A percentile compares a stretch with the other conserved stretches of the same genome.
phyloP scores from a whole-genome alignment of 2,329 filamentous ascomycete genomes.

The Aurifilum marmelostoma region DNA sequence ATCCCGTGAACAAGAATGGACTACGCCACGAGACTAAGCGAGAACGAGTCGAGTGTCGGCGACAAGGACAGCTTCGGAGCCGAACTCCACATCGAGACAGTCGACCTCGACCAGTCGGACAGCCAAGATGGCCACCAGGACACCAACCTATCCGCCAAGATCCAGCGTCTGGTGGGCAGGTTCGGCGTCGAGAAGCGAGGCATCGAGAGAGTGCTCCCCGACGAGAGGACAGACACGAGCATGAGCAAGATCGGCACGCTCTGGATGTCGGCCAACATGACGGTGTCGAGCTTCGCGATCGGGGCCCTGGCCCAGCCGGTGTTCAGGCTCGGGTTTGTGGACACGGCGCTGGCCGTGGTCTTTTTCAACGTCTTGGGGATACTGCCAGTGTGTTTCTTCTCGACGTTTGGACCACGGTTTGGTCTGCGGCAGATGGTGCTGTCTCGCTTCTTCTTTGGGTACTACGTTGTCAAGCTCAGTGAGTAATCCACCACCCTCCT shows the following conservation, averaged over 20 bases:
- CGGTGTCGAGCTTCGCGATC: constrained; percentile 75
- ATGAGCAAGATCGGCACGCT: constrained; percentile 72
- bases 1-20: constrained; percentile 3
- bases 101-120: background rate
- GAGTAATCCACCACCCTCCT: constrained; percentile 41
- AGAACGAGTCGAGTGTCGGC: constrained; percentile 12
- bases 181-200: constrained; percentile 74
- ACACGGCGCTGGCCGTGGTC: constrained; percentile 71
- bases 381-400: constrained; percentile 75
- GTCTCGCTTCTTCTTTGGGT: constrained; percentile 78
- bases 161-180: constrained; percentile 67
- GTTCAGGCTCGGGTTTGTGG: constrained; percentile 72
- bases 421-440: constrained; percentile 81
- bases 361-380: constrained; percentile 79
- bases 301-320: constrained; percentile 70
- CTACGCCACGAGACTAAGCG: background rate
- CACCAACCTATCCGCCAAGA: constrained; percentile 35
- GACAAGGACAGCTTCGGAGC: constrained; percentile 17
- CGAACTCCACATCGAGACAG: constrained; percentile 3
- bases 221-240: constrained; percentile 68
- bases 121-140: constrained; percentile 26
- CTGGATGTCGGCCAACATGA: constrained; percentile 81
- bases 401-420: constrained; percentile 73
- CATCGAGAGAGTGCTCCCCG: constrained; percentile 73
- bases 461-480: constrained; percentile 70